Evolutionary conservation across 2,329 filamentous ascomycete species (phyloP).

Genomic region (Cladosporium velox): DNA sequence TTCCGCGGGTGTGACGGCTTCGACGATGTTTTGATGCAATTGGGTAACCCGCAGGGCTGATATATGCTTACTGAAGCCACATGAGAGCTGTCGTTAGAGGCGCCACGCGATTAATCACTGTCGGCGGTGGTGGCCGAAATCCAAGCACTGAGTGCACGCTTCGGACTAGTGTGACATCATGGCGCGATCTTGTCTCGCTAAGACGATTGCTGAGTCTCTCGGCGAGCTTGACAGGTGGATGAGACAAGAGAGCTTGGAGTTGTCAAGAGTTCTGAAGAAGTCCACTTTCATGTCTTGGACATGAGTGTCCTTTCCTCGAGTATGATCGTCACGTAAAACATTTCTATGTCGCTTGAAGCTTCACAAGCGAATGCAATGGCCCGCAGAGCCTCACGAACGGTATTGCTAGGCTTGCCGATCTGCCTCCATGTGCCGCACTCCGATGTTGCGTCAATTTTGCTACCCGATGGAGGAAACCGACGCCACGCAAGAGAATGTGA

Average conservation of each 20-base stretch:
- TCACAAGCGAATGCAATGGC: not conserved
- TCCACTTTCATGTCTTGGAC: not conserved
- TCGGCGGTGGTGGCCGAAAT: not conserved
- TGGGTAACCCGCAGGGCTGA: constrained; percentile 2
- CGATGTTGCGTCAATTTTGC: constrained; percentile 4
- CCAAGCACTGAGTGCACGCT: not conserved
- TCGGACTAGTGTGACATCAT: constrained; percentile 12
- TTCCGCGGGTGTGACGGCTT: not conserved
- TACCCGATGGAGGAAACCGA: constrained; percentile 19
- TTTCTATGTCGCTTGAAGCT: not conserved
- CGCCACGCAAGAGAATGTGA: constrained; percentile 3
- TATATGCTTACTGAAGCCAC: not conserved
- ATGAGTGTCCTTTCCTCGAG: not conserved
- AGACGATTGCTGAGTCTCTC: constrained; percentile 13
- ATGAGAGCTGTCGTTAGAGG: not conserved
- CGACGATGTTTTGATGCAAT: not conserved
- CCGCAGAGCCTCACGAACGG: constrained; percentile 9
- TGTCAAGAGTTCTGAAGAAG: constrained; percentile 5
- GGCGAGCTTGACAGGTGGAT: constrained; percentile 16
- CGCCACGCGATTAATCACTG: not conserved
- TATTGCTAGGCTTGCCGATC: not conserved
- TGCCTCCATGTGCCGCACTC: not conserved
- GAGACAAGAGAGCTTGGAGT: constrained; percentile 17
- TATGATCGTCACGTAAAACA: not conserved
- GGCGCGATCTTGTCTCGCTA: constrained; percentile 14